phyloP scores from a whole-genome alignment of 2,329 filamentous ascomycete species.

The Leptographium wingfieldii region DNA sequence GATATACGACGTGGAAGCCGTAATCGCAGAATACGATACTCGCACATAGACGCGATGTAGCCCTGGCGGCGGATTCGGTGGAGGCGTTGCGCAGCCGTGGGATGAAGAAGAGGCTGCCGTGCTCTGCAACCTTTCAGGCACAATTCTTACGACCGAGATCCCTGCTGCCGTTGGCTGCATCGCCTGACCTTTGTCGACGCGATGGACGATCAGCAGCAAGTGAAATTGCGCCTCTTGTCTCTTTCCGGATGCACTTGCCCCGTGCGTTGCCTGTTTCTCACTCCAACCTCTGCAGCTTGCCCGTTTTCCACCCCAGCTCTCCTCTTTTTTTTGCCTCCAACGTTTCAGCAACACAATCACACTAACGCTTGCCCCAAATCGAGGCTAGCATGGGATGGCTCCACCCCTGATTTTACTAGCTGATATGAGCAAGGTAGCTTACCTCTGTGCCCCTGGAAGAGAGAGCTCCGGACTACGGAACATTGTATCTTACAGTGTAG shows the following conservation, averaged over 20 bases:
- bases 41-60: not conserved
- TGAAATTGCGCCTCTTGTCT: not conserved
- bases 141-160: not conserved
- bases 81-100: not conserved
- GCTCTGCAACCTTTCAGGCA: not conserved
- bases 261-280: not conserved
- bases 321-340: slow-evolving; percentile 1
- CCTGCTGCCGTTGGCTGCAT: not conserved
- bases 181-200: not conserved
- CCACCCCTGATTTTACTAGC: slow-evolving; percentile 10
- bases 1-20: not conserved
- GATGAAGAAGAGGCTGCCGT: not conserved
- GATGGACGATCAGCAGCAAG: not conserved
- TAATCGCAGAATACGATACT: not conserved
- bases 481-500: no score
- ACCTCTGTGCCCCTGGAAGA: no score
- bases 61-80: not conserved
- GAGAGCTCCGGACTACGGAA: no score
- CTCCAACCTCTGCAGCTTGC: not conserved
- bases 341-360: slow-evolving; percentile 9
- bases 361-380: slow-evolving; percentile 4
- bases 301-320: not conserved
- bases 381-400: not conserved
- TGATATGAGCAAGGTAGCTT: not conserved
- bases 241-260: not conserved